Evolutionary conservation across 441 rosid species (phyloP).

Genomic region (Adansonia grandidieri): DNA sequence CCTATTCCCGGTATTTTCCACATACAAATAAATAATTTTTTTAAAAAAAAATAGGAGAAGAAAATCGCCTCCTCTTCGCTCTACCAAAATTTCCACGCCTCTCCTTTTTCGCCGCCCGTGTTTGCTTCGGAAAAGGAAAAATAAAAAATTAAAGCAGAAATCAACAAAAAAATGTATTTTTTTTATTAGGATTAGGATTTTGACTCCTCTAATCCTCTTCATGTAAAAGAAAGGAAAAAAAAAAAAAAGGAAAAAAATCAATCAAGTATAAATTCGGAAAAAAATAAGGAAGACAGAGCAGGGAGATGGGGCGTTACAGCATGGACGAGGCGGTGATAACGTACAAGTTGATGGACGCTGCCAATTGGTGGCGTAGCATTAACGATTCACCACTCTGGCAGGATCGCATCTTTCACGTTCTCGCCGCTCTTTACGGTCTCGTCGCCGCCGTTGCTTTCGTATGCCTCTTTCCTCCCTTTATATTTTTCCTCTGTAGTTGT

Average conservation of each 20-base stretch:
- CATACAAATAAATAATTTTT: neutral
- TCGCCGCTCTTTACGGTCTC: conserved; percentile 66
- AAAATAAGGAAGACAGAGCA: neutral
- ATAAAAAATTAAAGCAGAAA: neutral
- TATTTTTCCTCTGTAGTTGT: neutral
- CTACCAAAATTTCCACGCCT: conserved; percentile 8
- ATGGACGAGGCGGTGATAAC: conserved; percentile 43
- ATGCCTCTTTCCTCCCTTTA: neutral
- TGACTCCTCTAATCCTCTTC: neutral
- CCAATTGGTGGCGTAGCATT: conserved; percentile 73
- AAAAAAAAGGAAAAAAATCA: neutral
- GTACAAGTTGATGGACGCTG: conserved; percentile 52
- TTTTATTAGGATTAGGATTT: neutral
- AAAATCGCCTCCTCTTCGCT: neutral
- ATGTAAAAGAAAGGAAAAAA: neutral
- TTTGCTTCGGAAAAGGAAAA: neutral
- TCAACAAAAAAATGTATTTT: neutral
- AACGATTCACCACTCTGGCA: conserved; percentile 77
- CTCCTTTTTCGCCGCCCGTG: conserved; percentile 26
- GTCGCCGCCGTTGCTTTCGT: conserved; percentile 80
- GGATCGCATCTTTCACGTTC: conserved; percentile 75
- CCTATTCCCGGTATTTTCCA: neutral
- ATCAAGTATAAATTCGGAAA: conserved; percentile 7
- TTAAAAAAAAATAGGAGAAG: neutral
- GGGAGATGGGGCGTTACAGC: conserved; percentile 37